These are phyloP conservation scores for Solanum chacoense DNA, from an alignment of 305 asterid genomes.

Conservation along the genomic window DNA sequence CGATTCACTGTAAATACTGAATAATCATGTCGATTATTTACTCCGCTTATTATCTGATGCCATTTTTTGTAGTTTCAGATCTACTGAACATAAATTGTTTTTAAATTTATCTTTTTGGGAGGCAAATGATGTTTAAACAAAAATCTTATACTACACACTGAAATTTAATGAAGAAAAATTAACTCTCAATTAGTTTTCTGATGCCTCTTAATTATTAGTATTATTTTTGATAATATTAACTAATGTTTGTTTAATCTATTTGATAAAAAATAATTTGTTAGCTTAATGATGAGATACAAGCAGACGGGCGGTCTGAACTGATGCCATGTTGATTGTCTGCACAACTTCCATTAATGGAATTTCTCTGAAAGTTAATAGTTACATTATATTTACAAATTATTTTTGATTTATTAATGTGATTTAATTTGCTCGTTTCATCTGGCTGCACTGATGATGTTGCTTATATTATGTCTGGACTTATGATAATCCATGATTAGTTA, in stretches of 20 bases:
- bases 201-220: background rate
- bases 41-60: slow-evolving; percentile 78
- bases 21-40: slow-evolving; percentile 28
- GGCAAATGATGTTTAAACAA: background rate
- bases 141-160: background rate
- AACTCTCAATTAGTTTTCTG: background rate
- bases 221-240: too few species aligned
- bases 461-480: slow-evolving; percentile 54
- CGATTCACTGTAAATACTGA: slow-evolving; percentile 53
- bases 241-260: background rate
- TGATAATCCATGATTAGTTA: slow-evolving; percentile 52
- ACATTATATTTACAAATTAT: background rate
- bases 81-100: background rate
- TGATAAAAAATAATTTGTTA: background rate
- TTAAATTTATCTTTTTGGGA: background rate
- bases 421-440: background rate
- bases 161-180: background rate
- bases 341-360: background rate
- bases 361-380: background rate
- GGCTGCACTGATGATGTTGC: slow-evolving; percentile 32
- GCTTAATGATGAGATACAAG: background rate
- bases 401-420: background rate
- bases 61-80: background rate
- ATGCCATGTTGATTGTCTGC: slow-evolving; percentile 2
- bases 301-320: slow-evolving; percentile 3